A percentile compares a stretch with the other conserved stretches of the same genome.
phyloP scores from a whole-genome alignment of 1,284 basidiomycete species.

The Xerocomus amazonicus region DNA sequence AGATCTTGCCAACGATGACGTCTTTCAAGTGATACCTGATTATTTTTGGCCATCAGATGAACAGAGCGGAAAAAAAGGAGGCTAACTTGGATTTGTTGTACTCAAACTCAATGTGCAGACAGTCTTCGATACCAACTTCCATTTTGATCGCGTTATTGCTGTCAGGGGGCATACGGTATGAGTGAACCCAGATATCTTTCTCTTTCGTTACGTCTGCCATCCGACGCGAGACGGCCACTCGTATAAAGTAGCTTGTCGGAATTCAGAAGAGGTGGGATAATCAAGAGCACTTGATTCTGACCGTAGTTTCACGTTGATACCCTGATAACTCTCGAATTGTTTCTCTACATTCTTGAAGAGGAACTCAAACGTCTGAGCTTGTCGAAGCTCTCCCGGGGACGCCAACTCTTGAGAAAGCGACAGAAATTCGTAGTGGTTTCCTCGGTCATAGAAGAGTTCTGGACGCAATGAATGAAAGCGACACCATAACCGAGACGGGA shows the following conservation, averaged over 20 bases:
- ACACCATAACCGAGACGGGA: constrained; percentile 1
- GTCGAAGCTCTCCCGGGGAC: constrained; percentile 90
- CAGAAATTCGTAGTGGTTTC: constrained; percentile 97
- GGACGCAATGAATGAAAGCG: background rate
- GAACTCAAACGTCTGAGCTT: constrained; percentile 94
- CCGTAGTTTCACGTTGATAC: constrained; percentile 97
- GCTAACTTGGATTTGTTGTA: constrained; percentile 96
- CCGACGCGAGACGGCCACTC: constrained; percentile 85
- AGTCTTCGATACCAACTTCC: constrained; percentile 99
- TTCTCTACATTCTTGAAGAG: constrained; percentile 99
- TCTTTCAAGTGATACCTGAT: constrained; percentile 95
- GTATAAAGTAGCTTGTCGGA: constrained; percentile 79
- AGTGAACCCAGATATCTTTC: constrained; percentile 96
- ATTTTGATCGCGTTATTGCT: constrained; percentile 98
- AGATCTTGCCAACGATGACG: constrained; percentile 99
- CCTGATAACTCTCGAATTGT: constrained; percentile 96
- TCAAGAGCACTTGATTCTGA: constrained; percentile 36
- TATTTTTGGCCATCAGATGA: background rate
- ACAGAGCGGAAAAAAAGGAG: constrained; percentile 29
- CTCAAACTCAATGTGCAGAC: constrained; percentile 98
- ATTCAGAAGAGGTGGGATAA: constrained; percentile 3
- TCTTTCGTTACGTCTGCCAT: constrained; percentile 94
- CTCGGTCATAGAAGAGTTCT: constrained; percentile 94
- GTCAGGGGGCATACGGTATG: constrained; percentile 97
- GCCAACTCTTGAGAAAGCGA: constrained; percentile 94